These are phyloP conservation scores for Bocquillonia castaneifolia DNA, from an alignment of 441 rosid genomes.

Conservation along the genomic window DNA sequence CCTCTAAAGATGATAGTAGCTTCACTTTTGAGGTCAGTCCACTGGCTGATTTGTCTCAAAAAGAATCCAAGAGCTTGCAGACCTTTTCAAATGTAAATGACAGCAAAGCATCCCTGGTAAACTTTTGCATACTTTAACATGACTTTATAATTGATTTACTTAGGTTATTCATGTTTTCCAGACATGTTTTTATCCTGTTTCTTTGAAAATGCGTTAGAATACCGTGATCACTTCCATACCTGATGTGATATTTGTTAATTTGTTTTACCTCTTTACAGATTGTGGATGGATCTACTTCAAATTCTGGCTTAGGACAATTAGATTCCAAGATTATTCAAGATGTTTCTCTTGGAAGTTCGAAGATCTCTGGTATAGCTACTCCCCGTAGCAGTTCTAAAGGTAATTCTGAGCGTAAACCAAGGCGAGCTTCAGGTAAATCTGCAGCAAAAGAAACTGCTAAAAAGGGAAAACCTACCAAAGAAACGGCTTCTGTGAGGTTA, in stretches of 20 bases:
- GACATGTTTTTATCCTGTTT: constrained; percentile 4
- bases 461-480: constrained; percentile 50
- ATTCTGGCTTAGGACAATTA: constrained; percentile 40
- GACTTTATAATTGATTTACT: background rate
- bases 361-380: constrained; percentile 34
- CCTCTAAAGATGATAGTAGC: constrained; percentile 46
- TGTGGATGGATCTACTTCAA: constrained; percentile 54
- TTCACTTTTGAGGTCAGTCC: constrained; percentile 53
- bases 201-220: background rate
- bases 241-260: constrained; percentile 6
- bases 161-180: background rate
- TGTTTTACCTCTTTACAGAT: constrained; percentile 35
- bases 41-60: constrained; percentile 28
- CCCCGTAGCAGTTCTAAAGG: constrained; percentile 41
- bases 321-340: constrained; percentile 39
- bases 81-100: constrained; percentile 37
- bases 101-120: constrained; percentile 45
- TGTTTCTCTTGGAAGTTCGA: constrained; percentile 36
- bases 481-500: constrained; percentile 35
- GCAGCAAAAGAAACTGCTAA: constrained; percentile 54
- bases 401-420: constrained; percentile 68
- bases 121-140: background rate
- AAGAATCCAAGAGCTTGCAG: constrained; percentile 43
- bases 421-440: constrained; percentile 59
- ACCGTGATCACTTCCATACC: background rate